Base-by-base conservation (phyloP, 257 asterid genomes). In the Knoxia roxburghii region DNA sequence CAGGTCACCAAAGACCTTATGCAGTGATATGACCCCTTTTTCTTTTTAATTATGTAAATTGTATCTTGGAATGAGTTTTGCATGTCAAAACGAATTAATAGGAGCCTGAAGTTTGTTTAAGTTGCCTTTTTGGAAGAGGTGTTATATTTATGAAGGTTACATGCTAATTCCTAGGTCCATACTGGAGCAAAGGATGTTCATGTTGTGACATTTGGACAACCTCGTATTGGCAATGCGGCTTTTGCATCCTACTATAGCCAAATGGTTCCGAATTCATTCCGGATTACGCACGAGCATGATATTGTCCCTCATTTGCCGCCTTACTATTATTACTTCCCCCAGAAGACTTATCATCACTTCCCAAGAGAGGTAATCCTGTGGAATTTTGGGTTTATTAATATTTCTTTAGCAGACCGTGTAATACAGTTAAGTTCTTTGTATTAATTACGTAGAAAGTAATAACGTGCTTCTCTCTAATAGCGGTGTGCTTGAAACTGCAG, bases 241-340 rank as follows among this genome's bases (percentile, higher is more conserved):
- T 92, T 92, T 81, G 91, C 85, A 11, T 75, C 96, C 58, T 89
- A 89, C 85, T 92, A 75, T 62, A 70, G 77, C 67, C 41, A 84
- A 72, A 7, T 86, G 56, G 81, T 94, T 77, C 98, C 96, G 21
- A 78, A 84, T 61, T 87, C 98, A 56, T 69, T 90, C 68, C 95
- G 99, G 71, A 82, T 94, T 64, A 87, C 96, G 5, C 81, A 94
- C 49, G 87, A 77, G 48, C 90, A 94, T 73, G 99, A 94, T 79
- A 82, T 94, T 9, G 99, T 94, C 80, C 99, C 98, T 74, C 99
- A 94, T 84, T 86, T 94, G 76, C 99, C 99, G 24, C 98, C 98
- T n/a, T 91, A 90, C 78, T 90, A 82, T 74, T 51, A 32, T 46
- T 74, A 67, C 67, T 86, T 94, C 61, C 95, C 95, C 41, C 84